Base-by-base conservation (phyloP, 140 eudicot genomes). In the Ambrosia hybrid region DNA sequence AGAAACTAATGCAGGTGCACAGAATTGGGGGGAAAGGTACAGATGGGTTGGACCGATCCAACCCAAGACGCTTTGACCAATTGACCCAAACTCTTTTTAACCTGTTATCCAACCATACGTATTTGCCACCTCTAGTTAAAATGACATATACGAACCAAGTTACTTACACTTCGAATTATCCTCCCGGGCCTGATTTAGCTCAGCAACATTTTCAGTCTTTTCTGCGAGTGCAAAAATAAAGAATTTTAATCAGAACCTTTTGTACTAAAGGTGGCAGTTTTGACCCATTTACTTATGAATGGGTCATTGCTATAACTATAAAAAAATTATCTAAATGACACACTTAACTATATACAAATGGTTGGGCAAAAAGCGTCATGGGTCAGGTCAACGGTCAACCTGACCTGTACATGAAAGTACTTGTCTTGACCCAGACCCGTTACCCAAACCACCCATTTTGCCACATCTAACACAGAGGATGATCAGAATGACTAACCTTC, bases 401-500 rank as follows among this genome's bases (percentile, higher is more conserved):
- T 37, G 68, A 16, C 68, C 49, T 9, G 6, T 12, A 36, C 10
- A 36, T 11, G 6, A 13, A 36, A 17, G 26, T 37, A 41, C 46
- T 41, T 41, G 9, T 41, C 46, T 41, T 41, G 46, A 41, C 46
- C 46, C 46, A 9, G 46, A 58, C 41, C n/a, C 15, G 4, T 49
- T 46, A 73, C 9, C 10, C 51, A 10, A 55, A 13, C 75, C 66
- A 6, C 64, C 75, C 65, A 10, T 71, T 13, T 39, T 43, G 68
- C 15, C 59, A 41, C 73, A 49, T 38, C 53, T 21, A 70, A 36
- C 37, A 45, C 15, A 70, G 45, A 70, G 59, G 51, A 73, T 26
- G 48, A 36, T 41, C 59, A 34, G 15, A 67, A 51, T 0, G 9
- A 70, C 85, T 68, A 78, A 93, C 97, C 91, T 85, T 48, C 53